Base-by-base conservation (phyloP, 1,139 yeast species). In the Entelexis paramagnoliae region DNA sequence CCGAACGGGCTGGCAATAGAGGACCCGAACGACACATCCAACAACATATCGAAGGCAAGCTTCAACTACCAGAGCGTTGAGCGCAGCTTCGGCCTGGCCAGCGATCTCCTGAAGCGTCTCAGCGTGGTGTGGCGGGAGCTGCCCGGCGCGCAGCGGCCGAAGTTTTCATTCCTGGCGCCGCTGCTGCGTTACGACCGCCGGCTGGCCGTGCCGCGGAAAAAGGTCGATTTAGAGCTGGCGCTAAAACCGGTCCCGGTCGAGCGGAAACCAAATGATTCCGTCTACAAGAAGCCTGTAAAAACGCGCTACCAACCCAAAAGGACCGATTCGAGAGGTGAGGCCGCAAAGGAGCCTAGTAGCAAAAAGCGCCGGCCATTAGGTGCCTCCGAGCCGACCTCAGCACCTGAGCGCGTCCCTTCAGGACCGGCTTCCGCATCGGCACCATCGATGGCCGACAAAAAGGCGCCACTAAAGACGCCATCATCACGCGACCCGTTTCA, bases 41-140 rank as follows among this genome's bases (percentile, higher is more conserved):
- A 91, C 63, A 93, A 91, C 65, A 83, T 91, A 48, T 81, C 94
- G 40, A 73, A 96, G 58, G 86, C 96, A 1, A 82, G 95, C 1
- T 87, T 80, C 69, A 88, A 89, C 64, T 70, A 87, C 38, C 71
- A 89, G 45, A 89, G 83, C 59, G 76, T 91, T 55, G 85, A 84
- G 62, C 81, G 86, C 60, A 87, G 96, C 0, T 88, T 91, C 70
- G 83, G 84, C 11, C 96, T 96, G 32, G 98, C 97, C 0, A 89
- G 77, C 66, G 95, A 87, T 63, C 66, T 88, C 49, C 69, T 91
- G 40, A 78, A 53, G 47, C 55, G 54, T 10, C 47, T 51, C 19
- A 46, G 55, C 34, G 9, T 40, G 11, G 52, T 51, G 2, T 57
- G 56, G 49, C 22, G 22, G 14, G 29, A 42, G 13, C 26, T 35